Base-by-base conservation (phyloP, 352 stramenopile genomes). In the Nannochloropsis limnetica region DNA sequence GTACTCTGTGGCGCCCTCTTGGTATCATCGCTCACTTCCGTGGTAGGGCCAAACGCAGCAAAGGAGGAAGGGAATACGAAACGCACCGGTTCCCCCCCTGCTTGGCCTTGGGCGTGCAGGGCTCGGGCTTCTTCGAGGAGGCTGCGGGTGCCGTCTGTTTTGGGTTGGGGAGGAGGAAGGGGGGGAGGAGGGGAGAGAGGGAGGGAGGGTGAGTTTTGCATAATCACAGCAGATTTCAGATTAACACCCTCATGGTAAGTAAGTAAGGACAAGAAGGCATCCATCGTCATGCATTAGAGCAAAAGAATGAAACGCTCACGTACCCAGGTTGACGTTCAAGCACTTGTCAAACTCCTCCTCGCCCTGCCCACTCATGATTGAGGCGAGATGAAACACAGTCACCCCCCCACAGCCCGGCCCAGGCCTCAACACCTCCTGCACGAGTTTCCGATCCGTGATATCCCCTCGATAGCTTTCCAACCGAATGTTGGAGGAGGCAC, bases 51-150 rank as follows among this genome's bases (percentile, higher is more conserved):
- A 69, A 85, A 85, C 2, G 83, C 83, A 37, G 83, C 83, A 80
- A 85, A 82, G 27, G 83, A 85, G 80, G 80, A 84, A 8, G 83
- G 80, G 81, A 85, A 85, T n/a, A 85, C 80, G 22, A 85, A 85
- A 54, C 83, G 81, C 11, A 54, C 29, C 8, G 69, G 69, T 31
- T 74, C 8, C 20, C 25, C 61, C 61, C 61, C 61, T 25, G 25
- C 61, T 9, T 29, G 11, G 22, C 61, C 61, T 8, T 29, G n/a
- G 61, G 61, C 61, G 61, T 74, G 61, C 8, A 74, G 11, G 61
- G 61, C 61, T 31, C 61, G 61, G 61, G 61, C 61, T 74, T 74
- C 25, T 29, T 74, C 61, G n/a, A 74, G 25, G n/a, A 74, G 6
- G 11, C 22, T 74, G n/a, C 25, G 61, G n/a, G 61, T 74, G 61